These are phyloP conservation scores for Scedosporium boydii DNA, from an alignment of 2,329 filamentous ascomycete species.

Conservation along the genomic window DNA sequence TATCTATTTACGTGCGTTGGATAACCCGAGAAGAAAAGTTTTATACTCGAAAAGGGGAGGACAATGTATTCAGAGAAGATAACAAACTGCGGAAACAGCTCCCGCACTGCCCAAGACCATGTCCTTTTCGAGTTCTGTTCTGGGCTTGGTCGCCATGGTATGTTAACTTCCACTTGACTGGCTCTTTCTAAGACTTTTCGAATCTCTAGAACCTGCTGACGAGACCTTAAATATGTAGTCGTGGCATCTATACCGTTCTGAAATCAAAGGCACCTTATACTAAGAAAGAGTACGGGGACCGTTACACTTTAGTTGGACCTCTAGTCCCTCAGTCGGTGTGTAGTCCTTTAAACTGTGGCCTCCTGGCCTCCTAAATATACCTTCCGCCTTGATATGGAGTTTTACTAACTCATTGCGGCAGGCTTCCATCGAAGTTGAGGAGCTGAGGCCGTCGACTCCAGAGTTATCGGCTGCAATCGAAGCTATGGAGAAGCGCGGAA, in stretches of 20 bases:
- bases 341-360: not conserved
- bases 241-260: constrained; percentile 2
- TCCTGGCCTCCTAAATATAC: not conserved
- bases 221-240: not conserved
- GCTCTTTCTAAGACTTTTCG: not conserved
- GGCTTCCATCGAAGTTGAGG: constrained; percentile 1
- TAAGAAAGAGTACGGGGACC: not conserved
- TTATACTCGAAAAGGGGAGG: no score
- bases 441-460: not conserved
- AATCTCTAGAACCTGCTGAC: not conserved
- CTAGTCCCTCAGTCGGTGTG: constrained; percentile 1
- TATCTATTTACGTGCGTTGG: no score
- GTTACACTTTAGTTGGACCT: constrained; percentile 1
- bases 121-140: not conserved
- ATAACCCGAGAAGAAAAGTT: no score
- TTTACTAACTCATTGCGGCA: not conserved
- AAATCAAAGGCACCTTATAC: not conserved
- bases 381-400: no score
- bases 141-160: not conserved
- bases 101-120: not conserved
- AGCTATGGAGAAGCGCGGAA: not conserved
- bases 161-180: not conserved
- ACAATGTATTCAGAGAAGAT: no score
- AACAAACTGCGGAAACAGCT: no score
- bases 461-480: not conserved